These are phyloP conservation scores for Ceratobasidium theobromae DNA, from an alignment of 1,284 basidiomycete genomes.

Conservation along the genomic window DNA sequence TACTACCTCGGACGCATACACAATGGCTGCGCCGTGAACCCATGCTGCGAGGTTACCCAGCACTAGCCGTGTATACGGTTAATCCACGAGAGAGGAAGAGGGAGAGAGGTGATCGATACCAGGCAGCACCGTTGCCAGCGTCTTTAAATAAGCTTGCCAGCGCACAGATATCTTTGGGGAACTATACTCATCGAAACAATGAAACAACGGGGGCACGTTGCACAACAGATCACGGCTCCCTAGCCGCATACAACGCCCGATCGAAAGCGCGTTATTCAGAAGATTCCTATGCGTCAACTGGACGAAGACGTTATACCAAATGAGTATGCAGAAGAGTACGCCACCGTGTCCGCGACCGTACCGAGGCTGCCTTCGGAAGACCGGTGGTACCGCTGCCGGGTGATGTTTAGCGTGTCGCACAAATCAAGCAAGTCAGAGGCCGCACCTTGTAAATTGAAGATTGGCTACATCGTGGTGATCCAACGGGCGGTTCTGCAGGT, in stretches of 20 bases:
- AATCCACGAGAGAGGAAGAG: not conserved
- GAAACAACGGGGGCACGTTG: conserved; percentile 78
- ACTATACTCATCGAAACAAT: conserved; percentile 79
- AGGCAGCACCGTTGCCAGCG: not conserved
- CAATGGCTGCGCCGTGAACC: conserved; percentile 69
- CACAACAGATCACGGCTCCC: conserved; percentile 66
- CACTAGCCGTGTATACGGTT: conserved; percentile 59
- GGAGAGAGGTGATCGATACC: conserved; percentile 27
- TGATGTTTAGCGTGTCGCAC: conserved; percentile 16
- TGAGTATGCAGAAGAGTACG: too few relatives aligned
- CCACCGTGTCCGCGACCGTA: too few relatives aligned
- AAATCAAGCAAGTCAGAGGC: not conserved
- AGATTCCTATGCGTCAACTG: conserved; percentile 76
- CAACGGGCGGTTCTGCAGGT: conserved; percentile 14
- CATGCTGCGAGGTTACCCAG: conserved; percentile 80
- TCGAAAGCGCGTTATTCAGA: conserved; percentile 74
- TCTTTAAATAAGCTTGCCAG: not conserved
- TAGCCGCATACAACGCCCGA: conserved; percentile 69
- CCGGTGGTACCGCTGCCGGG: conserved; percentile 72
- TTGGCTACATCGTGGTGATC: conserved; percentile 72
- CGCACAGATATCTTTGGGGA: not conserved
- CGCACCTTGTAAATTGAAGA: conserved; percentile 78
- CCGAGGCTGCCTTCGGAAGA: conserved; percentile 74
- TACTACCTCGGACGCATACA: conserved; percentile 63
- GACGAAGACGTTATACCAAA: too few relatives aligned